Evolutionary conservation across 257 asterid species (phyloP).

Genomic region (Solanum pinnatisectum): DNA sequence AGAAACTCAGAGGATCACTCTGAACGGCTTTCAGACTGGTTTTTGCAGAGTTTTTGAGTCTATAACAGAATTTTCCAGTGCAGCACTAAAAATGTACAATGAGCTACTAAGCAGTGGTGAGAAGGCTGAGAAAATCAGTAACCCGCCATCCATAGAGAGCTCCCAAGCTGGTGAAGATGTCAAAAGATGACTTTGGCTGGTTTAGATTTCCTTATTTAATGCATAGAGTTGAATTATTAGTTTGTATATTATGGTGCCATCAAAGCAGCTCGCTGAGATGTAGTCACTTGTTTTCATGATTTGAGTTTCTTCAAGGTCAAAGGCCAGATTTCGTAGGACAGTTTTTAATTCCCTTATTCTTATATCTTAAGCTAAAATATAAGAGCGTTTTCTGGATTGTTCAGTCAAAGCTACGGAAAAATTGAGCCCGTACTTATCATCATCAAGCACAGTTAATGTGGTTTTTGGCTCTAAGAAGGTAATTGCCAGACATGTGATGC

Average conservation of each 20-base stretch:
- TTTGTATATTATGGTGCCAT: conserved; percentile 33
- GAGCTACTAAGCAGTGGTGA: conserved; percentile 29
- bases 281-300: background rate
- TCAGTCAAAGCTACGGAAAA: background rate
- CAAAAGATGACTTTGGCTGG: conserved; percentile 26
- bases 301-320: conserved; percentile 7
- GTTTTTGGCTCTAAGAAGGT: background rate
- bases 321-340: background rate
- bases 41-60: conserved; percentile 72
- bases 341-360: background rate
- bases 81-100: conserved; percentile 50
- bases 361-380: background rate
- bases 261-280: conserved; percentile 86
- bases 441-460: background rate
- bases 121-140: conserved; percentile 24
- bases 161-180: conserved; percentile 29
- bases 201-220: background rate
- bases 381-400: background rate
- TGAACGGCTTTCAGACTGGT: conserved; percentile 77
- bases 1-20: conserved; percentile 61
- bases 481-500: background rate
- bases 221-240: conserved; percentile 4
- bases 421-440: background rate
- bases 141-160: conserved; percentile 31
- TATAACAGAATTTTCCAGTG: conserved; percentile 60